These are phyloP conservation scores for Westerdykella ornata DNA, from an alignment of 2,329 filamentous ascomycete genomes.

Conservation along the genomic window DNA sequence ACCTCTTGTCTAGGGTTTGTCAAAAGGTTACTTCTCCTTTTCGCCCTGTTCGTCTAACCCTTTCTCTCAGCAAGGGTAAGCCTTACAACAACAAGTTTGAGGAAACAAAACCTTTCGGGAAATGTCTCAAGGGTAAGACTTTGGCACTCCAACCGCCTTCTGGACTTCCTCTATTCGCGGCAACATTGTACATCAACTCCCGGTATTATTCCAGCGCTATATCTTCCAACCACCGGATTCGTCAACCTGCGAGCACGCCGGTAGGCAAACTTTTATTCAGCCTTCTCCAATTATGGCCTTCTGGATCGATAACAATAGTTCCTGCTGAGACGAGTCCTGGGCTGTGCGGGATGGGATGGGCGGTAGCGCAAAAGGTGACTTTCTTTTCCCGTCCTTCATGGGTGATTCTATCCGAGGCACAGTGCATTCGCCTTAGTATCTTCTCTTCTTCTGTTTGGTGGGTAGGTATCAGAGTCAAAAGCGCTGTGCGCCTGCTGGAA, in stretches of 20 bases:
- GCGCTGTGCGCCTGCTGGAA: constrained; percentile 1
- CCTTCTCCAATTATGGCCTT: too few relatives aligned
- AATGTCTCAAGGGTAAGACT: constrained; percentile 21
- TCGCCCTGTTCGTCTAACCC: constrained; percentile 24
- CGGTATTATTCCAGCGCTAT: too few relatives aligned
- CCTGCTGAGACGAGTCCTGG: too few relatives aligned
- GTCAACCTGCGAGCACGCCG: too few relatives aligned
- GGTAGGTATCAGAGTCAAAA: constrained; percentile 29
- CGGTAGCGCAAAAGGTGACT: constrained; percentile 23
- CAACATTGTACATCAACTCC: too few relatives aligned
- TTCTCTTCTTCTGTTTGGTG: constrained; percentile 1
- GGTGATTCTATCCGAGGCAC: constrained; percentile 10
- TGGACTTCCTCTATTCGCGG: neutral
- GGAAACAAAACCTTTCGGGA: neutral
- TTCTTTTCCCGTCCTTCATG: constrained; percentile 8
- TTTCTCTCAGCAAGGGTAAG: constrained; percentile 34
- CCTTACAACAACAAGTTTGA: constrained; percentile 6
- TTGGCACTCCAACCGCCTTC: neutral
- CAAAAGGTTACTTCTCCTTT: constrained; percentile 33
- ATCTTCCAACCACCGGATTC: too few relatives aligned
- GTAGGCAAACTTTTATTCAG: too few relatives aligned
- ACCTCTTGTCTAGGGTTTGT: constrained; percentile 28
- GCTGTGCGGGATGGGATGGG: constrained; percentile 2
- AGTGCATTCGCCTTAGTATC: constrained; percentile 6
- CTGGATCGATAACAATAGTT: too few relatives aligned